Evolutionary conservation across 2,329 filamentous ascomycete genomes (phyloP), one percentile per base, ranked within the genome.

Genomic region (Neofusicoccum cordaticola): DNA sequence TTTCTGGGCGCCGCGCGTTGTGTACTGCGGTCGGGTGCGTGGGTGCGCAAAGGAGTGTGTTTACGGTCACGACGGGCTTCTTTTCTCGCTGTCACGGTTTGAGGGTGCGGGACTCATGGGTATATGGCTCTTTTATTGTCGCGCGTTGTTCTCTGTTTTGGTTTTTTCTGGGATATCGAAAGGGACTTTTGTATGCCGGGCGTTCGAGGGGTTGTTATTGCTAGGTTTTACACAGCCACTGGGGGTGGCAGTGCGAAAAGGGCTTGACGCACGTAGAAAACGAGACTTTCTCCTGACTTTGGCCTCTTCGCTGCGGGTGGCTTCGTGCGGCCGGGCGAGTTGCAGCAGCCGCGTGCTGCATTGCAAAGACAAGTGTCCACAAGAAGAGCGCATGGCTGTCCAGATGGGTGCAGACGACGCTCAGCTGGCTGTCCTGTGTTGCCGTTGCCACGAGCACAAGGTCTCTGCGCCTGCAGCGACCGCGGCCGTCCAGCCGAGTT

Each of bases 1-100:
- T 47, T 52, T 60, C 56, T 31, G 56, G 56, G 56, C 42, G 56
- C 56, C 41, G 56, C 56, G 56, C 41, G 56, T 48, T 51, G 58
- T 62, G 44, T 58, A 34, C 39, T 58, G 39, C 2, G 53, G 39
- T 58, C 48, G 48, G 17, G 51, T 45, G 48, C 31, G 51, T 45
- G 56, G 53, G 27, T 47, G 56, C 41, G 56, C 37, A 45, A 39
- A 41, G 37, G 27, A 31, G 52, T 44, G 42, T 47, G 56, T 45
- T 52, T 51, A 60, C 42, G 48, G 44, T 62, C 19, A 62, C 48
- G 58, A 62, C 17, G 58, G 48, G 37, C 13, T n/a, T 47, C 37
- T 52, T 39, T 41, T 39, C 8, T 11, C 37, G 42, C 44, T 62
- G 58, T 39, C 22, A 35, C 39, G 35, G 45, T 13, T 62, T 22